A percentile compares a stretch with the other conserved stretches of the same genome.
Conservation (phyloP, 139 green algal genomes). For the Closterium sp. region DNA sequence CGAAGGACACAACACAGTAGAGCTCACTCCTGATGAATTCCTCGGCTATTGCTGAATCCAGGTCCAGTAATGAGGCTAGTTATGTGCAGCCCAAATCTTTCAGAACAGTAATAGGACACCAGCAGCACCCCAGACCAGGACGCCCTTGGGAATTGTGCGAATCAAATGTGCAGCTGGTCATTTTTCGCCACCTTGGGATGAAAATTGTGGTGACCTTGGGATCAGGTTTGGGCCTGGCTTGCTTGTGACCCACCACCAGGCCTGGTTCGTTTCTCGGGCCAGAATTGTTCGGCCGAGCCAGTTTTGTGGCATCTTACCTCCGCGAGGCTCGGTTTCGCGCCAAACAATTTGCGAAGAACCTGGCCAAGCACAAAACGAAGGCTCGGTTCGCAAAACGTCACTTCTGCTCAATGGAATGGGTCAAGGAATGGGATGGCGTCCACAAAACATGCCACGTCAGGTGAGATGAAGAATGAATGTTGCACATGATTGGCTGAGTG, state of each 20-base stretch:
- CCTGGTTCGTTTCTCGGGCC: too few relatives aligned
- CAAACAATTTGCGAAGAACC: neutral
- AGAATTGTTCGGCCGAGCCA: neutral
- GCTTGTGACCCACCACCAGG: too few relatives aligned
- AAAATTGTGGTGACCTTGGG: neutral
- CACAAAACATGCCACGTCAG: neutral
- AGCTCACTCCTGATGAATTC: neutral
- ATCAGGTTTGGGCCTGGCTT: neutral
- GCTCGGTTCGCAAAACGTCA: neutral
- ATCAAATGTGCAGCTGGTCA: neutral
- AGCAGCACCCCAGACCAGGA: neutral
- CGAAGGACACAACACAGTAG: neutral
- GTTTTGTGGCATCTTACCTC: neutral
- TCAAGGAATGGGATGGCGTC: neutral
- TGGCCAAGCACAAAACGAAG: neutral
- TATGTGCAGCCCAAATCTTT: neutral
- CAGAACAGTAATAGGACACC: neutral
- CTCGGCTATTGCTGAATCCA: neutral
- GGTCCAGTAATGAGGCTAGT: too few relatives aligned
- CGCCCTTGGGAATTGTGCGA: neutral
- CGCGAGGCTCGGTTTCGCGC: neutral
- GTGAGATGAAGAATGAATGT: neutral
- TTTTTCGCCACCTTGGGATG: neutral
- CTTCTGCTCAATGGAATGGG: neutral
- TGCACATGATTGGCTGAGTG: neutral